Percentiles rank a stretch among this genome's conserved stretches.
These are phyloP conservation scores for Saccharomycopsis synnaedendra DNA, from an alignment of 805 yeast species.

Conservation along the genomic window DNA sequence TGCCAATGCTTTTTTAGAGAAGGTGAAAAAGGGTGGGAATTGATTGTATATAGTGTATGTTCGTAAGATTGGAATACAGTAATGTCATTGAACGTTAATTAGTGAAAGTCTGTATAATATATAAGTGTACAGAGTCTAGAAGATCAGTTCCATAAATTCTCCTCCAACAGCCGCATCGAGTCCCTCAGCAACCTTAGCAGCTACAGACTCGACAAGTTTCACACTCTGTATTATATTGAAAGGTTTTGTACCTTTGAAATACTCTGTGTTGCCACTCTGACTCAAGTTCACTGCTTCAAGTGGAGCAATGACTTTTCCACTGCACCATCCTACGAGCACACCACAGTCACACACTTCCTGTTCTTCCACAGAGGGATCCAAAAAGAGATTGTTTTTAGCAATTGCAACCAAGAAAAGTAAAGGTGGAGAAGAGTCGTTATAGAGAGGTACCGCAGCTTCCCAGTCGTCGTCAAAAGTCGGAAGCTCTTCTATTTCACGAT, in stretches of 20 bases:
- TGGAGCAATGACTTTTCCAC: slow-evolving; percentile 63
- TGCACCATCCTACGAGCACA: slow-evolving; percentile 57
- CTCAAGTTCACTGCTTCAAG: slow-evolving; percentile 57
- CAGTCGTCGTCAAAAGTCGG: slow-evolving; percentile 86
- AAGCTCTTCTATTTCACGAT: slow-evolving; percentile 42
- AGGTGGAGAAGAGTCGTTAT: slow-evolving; percentile 46
- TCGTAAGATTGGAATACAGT: not conserved
- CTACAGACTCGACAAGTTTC: slow-evolving; percentile 47
- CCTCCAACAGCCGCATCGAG: slow-evolving; percentile 32
- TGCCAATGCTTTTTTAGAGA: slow-evolving; percentile 26
- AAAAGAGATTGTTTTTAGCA: slow-evolving; percentile 48
- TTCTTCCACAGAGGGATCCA: slow-evolving; percentile 87
- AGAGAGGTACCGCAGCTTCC: slow-evolving; percentile 43
- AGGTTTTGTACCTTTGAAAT: slow-evolving; percentile 41
- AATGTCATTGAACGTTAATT: not conserved
- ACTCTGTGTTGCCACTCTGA: slow-evolving; percentile 20
- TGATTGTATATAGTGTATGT: not conserved
- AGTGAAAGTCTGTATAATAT: not conserved
- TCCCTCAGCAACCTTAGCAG: slow-evolving; percentile 50
- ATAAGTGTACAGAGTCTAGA: not conserved
- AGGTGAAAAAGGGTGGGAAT: not conserved
- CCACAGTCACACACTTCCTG: slow-evolving; percentile 85
- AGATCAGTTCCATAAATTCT: slow-evolving; percentile 13
- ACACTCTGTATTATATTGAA: slow-evolving; percentile 40
- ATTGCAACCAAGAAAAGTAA: slow-evolving; percentile 68